phyloP scores from a whole-genome alignment of 2,329 filamentous ascomycete genomes.

The Colletotrichum cuscutae region DNA sequence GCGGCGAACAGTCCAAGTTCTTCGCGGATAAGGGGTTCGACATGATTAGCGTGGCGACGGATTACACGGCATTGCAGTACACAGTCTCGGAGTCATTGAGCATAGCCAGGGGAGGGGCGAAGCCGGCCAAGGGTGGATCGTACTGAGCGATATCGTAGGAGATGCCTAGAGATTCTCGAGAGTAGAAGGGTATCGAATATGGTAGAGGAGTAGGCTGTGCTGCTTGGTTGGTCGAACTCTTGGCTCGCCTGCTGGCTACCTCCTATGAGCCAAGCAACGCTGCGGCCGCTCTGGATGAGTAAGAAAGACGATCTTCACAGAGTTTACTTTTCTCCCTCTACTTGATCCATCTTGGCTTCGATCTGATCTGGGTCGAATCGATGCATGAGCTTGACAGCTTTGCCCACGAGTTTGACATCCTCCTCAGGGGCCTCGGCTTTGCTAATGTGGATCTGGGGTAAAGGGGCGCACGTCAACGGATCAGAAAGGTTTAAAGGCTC shows the following conservation, averaged over 20 bases:
- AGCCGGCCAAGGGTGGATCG: constrained; percentile 49
- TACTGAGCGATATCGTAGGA: constrained; percentile 47
- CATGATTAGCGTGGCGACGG: constrained; percentile 69
- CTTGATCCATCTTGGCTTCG: constrained; percentile 73
- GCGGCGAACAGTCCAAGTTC: constrained; percentile 63
- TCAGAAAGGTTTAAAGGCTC: neutral
- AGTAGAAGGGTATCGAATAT: neutral
- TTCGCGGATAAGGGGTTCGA: constrained; percentile 69
- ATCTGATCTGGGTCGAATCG: constrained; percentile 76
- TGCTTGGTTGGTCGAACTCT: neutral
- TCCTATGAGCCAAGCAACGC: neutral
- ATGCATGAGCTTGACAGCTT: constrained; percentile 81
- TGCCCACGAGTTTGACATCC: constrained; percentile 62
- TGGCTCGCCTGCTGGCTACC: neutral
- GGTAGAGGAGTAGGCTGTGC: constrained; percentile 3
- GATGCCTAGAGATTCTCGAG: neutral
- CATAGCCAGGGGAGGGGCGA: constrained; percentile 54
- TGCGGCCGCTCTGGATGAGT: constrained; percentile 2
- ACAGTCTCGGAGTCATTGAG: constrained; percentile 58
- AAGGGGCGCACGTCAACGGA: neutral
- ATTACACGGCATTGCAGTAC: constrained; percentile 62
- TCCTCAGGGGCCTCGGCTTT: constrained; percentile 62
- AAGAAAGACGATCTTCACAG: neutral
- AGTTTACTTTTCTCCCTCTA: constrained; percentile 46
- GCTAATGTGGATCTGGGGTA: constrained; percentile 69